Base-by-base conservation (phyloP, 139 green algal species). In the Ostreobium quekettii region DNA sequence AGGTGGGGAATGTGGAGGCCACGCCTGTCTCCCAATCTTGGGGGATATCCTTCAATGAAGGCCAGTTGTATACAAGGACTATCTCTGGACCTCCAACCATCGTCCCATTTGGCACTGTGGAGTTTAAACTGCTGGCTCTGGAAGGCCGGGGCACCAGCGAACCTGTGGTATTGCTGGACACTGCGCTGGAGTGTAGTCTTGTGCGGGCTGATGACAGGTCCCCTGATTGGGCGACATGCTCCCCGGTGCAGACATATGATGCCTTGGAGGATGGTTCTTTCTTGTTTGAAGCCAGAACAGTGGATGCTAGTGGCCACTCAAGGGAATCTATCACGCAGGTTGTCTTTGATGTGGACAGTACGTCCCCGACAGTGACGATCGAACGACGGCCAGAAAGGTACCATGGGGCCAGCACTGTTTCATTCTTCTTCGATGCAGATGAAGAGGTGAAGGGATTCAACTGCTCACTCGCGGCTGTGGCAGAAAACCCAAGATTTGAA, bases 341-440 rank as follows among this genome's bases (percentile, higher is more conserved):
- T 15, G 4, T 57, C n/a, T 56, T 68, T 36, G 26, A 6, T 4
- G 36, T 68, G 7, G 61, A 68, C 36, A 68, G 61, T 33, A 68
- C 61, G 11, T n/a, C 61, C 7, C 61, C 61, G 7, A 4, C 35
- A 5, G 31, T 68, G 6, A 47, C 61, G 11, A 48, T 68, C 35
- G 36, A 36, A 4, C 35, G 53, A 26, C 8, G 6, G 61, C 61
- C 61, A 26, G 35, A 68, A 22, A 56, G 4, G 4, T 68, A 57
- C 42, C 61, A 68, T 68, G 36, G 61, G 8, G 35, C 35, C 31
- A 11, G n/a, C 4, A 36, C 38, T n/a, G 61, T 68, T 24, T 8
- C 35, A 5, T 31, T 48, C 8, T 35, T 57, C 7, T 68, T 68
- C 22, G 36, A 48, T 57, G 7, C 61, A 5, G 53, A 48, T 29